Evolutionary conservation across 345 rosid genomes (phyloP).

Genomic region (Gossypium bickii): DNA sequence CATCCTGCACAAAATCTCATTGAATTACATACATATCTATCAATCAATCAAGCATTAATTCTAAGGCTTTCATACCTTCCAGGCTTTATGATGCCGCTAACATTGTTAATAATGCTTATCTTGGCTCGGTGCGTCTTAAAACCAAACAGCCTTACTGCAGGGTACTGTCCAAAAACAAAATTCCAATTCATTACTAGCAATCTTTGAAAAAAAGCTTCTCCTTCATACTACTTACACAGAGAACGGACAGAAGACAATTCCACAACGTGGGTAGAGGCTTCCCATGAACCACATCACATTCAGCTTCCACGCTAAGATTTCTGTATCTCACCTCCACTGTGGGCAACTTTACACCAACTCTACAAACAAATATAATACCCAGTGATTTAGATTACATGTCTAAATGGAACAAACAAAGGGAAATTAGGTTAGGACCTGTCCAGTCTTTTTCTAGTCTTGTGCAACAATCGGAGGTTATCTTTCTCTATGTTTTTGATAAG

Average conservation of each 20-base stretch:
- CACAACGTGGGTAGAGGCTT: conserved; percentile 76
- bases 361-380: conserved; percentile 6
- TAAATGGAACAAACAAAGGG: background rate
- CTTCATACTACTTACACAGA: conserved; percentile 48
- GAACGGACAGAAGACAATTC: conserved; percentile 40
- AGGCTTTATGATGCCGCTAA: conserved; percentile 54
- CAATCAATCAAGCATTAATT: background rate
- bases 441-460: conserved; percentile 45
- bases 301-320: conserved; percentile 53
- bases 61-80: conserved; percentile 40
- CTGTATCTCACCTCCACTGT: conserved; percentile 58
- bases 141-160: conserved; percentile 30
- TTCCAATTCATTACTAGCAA: background rate
- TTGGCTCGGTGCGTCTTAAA: conserved; percentile 37
- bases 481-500: conserved; percentile 61
- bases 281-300: conserved; percentile 62
- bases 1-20: conserved; percentile 34
- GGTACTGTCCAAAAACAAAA: conserved; percentile 26
- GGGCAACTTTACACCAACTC: conserved; percentile 63
- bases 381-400: background rate
- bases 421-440: conserved; percentile 36
- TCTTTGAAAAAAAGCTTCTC: background rate
- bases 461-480: conserved; percentile 55
- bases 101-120: conserved; percentile 46
- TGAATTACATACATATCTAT: no score